phyloP scores from a whole-genome alignment of 352 stramenopile genomes.

The Phytophthora fragariaefolia region DNA sequence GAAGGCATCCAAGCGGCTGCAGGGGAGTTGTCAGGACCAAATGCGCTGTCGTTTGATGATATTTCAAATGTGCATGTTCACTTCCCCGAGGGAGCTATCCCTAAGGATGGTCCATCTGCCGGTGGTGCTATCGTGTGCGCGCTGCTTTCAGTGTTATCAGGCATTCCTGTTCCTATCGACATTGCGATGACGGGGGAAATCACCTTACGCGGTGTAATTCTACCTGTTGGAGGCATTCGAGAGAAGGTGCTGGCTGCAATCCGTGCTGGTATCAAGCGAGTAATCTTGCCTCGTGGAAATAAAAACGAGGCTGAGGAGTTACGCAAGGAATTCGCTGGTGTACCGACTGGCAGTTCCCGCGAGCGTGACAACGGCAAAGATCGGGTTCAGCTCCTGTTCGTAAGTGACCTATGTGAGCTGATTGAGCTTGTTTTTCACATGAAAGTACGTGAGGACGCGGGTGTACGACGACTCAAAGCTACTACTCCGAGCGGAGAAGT shows the following conservation, averaged over 20 bases:
- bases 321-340: conserved; percentile 58
- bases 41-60: conserved; percentile 53
- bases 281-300: conserved; percentile 82
- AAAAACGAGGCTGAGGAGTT: conserved; percentile 77
- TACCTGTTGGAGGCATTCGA: conserved; percentile 92
- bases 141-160: conserved; percentile 78
- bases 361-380: conserved; percentile 31
- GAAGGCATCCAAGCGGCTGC: neutral
- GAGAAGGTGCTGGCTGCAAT: conserved; percentile 91
- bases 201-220: conserved; percentile 84
- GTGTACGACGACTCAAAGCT: conserved; percentile 19
- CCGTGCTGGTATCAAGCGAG: conserved; percentile 82
- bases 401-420: conserved; percentile 72
- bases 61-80: conserved; percentile 88
- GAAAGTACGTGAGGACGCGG: conserved; percentile 52
- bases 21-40: conserved; percentile 25
- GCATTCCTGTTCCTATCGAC: conserved; percentile 71
- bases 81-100: conserved; percentile 89
- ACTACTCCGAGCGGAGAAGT: conserved; percentile 12
- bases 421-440: conserved; percentile 76
- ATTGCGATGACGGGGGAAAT: conserved; percentile 92
- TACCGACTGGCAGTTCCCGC: conserved; percentile 22
- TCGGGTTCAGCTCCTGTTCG: conserved; percentile 66
- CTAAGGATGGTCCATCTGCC: conserved; percentile 91
- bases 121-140: conserved; percentile 88